Evolutionary conservation across 164 flowering plant species (phyloP).

Genomic region (Liriodendron chinense): DNA sequence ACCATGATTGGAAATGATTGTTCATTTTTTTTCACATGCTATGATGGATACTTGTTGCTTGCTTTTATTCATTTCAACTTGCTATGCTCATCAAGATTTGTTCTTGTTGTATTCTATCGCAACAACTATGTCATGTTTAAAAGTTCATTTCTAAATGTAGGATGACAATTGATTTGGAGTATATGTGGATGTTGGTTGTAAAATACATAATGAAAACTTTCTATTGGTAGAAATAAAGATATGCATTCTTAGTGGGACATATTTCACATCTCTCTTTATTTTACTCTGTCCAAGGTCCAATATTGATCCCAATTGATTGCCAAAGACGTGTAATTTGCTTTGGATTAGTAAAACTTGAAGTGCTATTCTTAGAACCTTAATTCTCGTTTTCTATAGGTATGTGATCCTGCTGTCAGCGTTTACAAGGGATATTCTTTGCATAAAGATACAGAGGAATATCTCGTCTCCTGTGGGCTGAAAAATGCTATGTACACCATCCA

Average conservation of each 20-base stretch:
- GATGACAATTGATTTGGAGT: background rate
- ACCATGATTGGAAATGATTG: too few relatives aligned
- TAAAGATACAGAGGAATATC: slow-evolving; percentile 67
- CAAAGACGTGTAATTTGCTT: background rate
- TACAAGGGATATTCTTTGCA: slow-evolving; percentile 68
- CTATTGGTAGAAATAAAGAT: too few relatives aligned
- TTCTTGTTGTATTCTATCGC: too few relatives aligned
- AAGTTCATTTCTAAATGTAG: too few relatives aligned
- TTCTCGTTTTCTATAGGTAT: slow-evolving; percentile 42
- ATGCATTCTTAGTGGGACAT: too few relatives aligned
- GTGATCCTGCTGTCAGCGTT: slow-evolving; percentile 81
- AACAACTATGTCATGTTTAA: too few relatives aligned
- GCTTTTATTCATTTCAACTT: too few relatives aligned
- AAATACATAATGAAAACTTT: too few relatives aligned
- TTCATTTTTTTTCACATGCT: too few relatives aligned
- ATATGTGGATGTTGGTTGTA: background rate
- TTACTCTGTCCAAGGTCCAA: background rate
- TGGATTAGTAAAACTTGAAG: background rate
- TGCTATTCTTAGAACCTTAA: background rate
- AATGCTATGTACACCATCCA: slow-evolving; percentile 68
- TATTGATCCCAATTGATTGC: background rate
- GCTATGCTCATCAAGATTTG: too few relatives aligned
- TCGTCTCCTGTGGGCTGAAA: slow-evolving; percentile 61
- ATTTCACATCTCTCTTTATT: background rate
- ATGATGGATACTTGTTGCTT: too few relatives aligned